Percentiles rank a stretch among this genome's conserved stretches.
Evolutionary conservation across 148 eudicot genomes (phyloP).

Genomic region (Talinum fruticosum): DNA sequence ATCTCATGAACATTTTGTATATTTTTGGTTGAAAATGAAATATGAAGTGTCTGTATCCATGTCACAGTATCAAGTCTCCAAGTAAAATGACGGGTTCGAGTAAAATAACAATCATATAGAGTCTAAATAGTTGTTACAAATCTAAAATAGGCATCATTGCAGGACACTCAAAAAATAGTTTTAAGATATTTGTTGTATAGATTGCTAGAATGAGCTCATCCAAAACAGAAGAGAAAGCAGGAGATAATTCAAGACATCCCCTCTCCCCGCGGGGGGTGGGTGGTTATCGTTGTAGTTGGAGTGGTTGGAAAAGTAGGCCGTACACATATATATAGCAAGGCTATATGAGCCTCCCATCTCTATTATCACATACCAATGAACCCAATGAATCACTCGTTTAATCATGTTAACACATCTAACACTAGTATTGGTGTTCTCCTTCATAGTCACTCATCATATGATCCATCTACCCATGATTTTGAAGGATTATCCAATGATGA

Average conservation of each 20-base stretch:
- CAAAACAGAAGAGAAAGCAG: neutral
- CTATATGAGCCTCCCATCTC: neutral
- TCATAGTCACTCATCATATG: slow-evolving; percentile 2
- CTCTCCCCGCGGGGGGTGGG: too few species aligned
- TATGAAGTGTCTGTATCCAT: too few species aligned
- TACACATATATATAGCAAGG: neutral
- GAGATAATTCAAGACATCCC: neutral
- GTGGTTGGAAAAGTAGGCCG: neutral
- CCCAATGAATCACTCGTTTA: slow-evolving; percentile 1
- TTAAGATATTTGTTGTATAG: neutral
- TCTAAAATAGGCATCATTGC: too few species aligned
- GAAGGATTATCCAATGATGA: slow-evolving; percentile 15
- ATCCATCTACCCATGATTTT: slow-evolving; percentile 10
- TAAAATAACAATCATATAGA: neutral
- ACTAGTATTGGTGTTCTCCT: slow-evolving; percentile 7
- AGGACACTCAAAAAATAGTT: neutral
- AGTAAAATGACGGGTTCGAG: neutral
- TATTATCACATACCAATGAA: neutral
- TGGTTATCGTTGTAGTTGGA: neutral
- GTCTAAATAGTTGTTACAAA: too few species aligned
- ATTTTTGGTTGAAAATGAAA: too few species aligned
- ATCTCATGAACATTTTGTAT: too few species aligned
- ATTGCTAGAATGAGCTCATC: neutral
- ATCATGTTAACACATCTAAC: neutral
- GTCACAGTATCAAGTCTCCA: too few species aligned